These are phyloP conservation scores for Mycena galopus DNA, from an alignment of 768 basidiomycete genomes.

Conservation along the genomic window DNA sequence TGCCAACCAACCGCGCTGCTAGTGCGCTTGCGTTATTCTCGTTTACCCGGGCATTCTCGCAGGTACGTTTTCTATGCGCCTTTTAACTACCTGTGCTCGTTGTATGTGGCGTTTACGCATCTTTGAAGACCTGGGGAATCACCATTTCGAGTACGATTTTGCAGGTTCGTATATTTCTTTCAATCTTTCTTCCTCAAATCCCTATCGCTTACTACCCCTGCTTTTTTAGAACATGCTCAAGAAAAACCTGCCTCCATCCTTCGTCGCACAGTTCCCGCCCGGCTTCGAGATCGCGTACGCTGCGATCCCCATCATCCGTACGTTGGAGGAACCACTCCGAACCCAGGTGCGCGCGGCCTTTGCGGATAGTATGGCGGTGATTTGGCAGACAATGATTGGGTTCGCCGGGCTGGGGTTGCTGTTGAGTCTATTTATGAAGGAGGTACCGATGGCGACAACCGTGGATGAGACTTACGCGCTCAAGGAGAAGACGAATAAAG, in stretches of 20 bases:
- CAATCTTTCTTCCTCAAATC: background rate
- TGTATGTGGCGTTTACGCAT: background rate
- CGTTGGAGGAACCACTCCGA: conserved; percentile 37
- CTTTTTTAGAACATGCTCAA: conserved; percentile 52
- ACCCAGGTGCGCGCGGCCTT: conserved; percentile 56
- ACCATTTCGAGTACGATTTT: background rate
- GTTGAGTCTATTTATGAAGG: conserved; percentile 46
- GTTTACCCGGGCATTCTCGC: conserved; percentile 30
- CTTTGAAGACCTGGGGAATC: background rate
- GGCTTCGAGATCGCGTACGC: conserved; percentile 10
- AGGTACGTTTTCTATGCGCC: background rate
- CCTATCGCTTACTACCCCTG: no score
- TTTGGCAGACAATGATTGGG: conserved; percentile 59
- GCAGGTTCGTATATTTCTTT: background rate
- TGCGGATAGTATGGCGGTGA: conserved; percentile 47
- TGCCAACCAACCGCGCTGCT: conserved; percentile 49
- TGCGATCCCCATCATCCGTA: conserved; percentile 29
- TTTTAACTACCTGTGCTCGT: background rate
- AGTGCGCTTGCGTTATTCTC: conserved; percentile 52
- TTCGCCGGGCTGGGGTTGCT: conserved; percentile 51
- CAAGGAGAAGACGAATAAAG: background rate
- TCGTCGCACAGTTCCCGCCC: conserved; percentile 1
- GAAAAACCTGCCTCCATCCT: conserved; percentile 11
- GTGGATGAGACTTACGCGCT: background rate
- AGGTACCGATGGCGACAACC: conserved; percentile 41